Evolutionary conservation across 441 rosid genomes (phyloP).

Genomic region (Jatropha podagrica): DNA sequence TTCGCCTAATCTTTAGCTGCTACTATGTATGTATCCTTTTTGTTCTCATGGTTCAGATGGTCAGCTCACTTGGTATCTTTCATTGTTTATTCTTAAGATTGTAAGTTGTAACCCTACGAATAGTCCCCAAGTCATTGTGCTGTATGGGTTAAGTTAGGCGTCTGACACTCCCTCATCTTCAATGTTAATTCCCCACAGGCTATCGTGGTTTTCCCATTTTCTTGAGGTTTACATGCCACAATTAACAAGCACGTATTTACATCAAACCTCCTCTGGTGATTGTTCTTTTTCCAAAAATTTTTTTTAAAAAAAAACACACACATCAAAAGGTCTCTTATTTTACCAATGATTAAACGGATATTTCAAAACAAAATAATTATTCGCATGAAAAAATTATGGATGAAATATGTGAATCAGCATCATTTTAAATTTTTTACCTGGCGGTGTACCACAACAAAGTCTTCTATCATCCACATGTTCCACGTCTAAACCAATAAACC

Average conservation of each 20-base stretch:
- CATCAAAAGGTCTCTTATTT: no score
- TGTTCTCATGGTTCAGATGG: background rate
- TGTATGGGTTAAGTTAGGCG: background rate
- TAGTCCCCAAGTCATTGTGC: background rate
- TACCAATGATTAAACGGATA: background rate
- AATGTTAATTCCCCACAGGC: background rate
- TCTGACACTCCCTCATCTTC: background rate
- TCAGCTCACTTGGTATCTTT: background rate
- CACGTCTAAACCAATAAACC: slow-evolving; percentile 85
- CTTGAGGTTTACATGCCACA: background rate
- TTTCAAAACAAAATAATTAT: background rate
- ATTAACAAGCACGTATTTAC: background rate
- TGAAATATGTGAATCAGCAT: background rate
- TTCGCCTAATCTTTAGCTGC: background rate
- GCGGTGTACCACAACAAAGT: slow-evolving; percentile 73
- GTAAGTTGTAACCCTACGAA: background rate
- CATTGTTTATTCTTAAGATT: background rate
- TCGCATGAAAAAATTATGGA: background rate
- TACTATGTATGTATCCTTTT: background rate
- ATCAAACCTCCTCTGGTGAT: background rate
- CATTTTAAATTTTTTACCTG: slow-evolving; percentile 40
- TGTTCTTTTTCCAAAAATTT: no score
- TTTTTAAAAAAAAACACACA: no score
- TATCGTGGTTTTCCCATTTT: background rate
- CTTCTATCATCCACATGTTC: slow-evolving; percentile 70